A percentile compares a stretch with the other conserved stretches of the same genome.
These are phyloP conservation scores for Cutaneotrichosporon spelunceum DNA, from an alignment of 1,284 basidiomycete genomes.

Conservation along the genomic window DNA sequence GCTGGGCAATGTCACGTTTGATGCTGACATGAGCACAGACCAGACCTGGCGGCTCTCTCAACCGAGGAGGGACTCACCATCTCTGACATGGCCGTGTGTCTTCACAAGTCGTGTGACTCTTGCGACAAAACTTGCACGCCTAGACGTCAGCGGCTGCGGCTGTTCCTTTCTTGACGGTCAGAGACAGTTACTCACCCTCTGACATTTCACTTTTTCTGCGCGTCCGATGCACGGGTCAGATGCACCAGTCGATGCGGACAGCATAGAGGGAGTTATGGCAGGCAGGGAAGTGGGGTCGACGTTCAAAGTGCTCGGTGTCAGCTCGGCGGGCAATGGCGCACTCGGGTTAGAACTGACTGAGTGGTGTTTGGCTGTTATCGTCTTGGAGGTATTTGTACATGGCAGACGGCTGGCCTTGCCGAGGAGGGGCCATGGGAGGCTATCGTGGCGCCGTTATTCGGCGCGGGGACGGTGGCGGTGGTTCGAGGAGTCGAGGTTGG, in stretches of 20 bases:
- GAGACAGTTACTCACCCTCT: constrained; percentile 16
- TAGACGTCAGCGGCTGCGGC: constrained; percentile 8
- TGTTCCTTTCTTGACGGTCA: neutral
- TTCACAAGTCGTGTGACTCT: constrained; percentile 24
- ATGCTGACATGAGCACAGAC: constrained; percentile 12
- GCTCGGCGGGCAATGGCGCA: neutral
- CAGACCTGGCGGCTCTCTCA: neutral
- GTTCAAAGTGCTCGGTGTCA: neutral
- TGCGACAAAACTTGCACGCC: constrained; percentile 28
- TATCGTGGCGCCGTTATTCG: neutral
- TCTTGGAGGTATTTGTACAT: constrained; percentile 29
- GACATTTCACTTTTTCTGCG: constrained; percentile 26
- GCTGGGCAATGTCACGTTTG: constrained; percentile 26
- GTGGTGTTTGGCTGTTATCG: constrained; percentile 19
- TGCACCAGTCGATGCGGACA: no score
- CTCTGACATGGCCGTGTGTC: constrained; percentile 25
- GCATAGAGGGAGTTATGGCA: neutral
- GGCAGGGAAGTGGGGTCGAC: neutral
- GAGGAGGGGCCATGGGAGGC: neutral
- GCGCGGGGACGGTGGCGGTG: neutral
- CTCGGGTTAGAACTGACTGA: constrained; percentile 15
- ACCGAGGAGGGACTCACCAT: constrained; percentile 14
- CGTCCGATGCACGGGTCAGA: neutral
- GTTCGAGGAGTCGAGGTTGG: neutral
- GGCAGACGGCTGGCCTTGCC: constrained; percentile 1